Evolutionary conservation across 2,329 filamentous ascomycete species (phyloP).

Genomic region (Penicillium olsonii): DNA sequence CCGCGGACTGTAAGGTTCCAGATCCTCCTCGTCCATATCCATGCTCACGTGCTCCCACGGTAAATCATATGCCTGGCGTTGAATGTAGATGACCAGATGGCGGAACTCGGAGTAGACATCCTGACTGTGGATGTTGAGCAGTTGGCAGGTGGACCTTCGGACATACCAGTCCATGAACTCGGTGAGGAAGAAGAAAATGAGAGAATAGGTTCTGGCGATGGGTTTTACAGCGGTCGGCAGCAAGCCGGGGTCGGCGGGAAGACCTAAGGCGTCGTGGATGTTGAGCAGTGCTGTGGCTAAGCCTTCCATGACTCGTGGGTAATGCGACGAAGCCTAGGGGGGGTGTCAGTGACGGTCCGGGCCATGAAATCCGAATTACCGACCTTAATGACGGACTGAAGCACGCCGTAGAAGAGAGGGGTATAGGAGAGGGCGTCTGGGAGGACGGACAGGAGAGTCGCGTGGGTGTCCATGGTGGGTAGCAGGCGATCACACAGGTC

Average conservation of each 20-base stretch:
- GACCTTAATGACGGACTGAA: constrained; percentile 42
- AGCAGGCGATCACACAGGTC: constrained; percentile 31
- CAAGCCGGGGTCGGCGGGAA: constrained; percentile 15
- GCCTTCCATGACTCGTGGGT: constrained; percentile 38
- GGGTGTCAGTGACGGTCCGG: not conserved
- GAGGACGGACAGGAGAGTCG: constrained; percentile 26
- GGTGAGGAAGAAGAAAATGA: constrained; percentile 38
- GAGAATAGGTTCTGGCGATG: constrained; percentile 35
- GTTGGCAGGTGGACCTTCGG: constrained; percentile 34
- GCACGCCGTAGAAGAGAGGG: constrained; percentile 37
- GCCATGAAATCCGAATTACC: not conserved
- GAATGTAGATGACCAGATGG: constrained; percentile 34
- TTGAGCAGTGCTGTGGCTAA: constrained; percentile 34
- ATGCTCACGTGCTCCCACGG: constrained; percentile 21
- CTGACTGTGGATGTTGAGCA: constrained; percentile 38
- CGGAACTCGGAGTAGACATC: constrained; percentile 38
- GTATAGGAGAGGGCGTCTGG: constrained; percentile 29
- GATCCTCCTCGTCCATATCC: constrained; percentile 29
- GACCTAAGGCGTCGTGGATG: constrained; percentile 33
- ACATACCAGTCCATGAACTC: constrained; percentile 44
- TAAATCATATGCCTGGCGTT: constrained; percentile 25
- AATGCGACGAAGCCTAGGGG: constrained; percentile 36
- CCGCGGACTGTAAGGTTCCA: constrained; percentile 22
- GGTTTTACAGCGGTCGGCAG: constrained; percentile 18
- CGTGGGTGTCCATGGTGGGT: constrained; percentile 32